Evolutionary conservation across 2,329 filamentous ascomycete species (phyloP), one percentile per base, ranked within the genome.

Genomic region (Sclerotinia subarctica): DNA sequence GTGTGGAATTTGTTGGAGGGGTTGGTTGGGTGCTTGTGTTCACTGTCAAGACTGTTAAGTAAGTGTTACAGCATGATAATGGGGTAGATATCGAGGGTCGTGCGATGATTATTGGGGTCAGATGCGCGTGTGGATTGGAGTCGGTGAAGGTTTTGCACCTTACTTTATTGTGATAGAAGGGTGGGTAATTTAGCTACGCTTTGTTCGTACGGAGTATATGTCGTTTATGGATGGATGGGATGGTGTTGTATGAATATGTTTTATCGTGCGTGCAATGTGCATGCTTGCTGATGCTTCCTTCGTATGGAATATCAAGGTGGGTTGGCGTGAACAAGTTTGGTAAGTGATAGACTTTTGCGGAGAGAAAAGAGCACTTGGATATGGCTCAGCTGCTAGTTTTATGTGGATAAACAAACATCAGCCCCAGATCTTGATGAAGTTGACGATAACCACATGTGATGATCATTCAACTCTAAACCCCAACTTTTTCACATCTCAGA

Each of bases 111-210:
- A 17, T 26, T 57, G 54, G 35, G 56, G 57, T 54, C 51, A 32
- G 42, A 59, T 46, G 56, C 8, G 42, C 6, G 42, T 29, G 57
- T 60, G 58, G 58, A 32, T 60, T 35, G 44, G 49, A 60, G 44
- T 60, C 58, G 44, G 58, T 60, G 58, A 60, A 26, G 5, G n/a
- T 15, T 11, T 32, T 35, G 17, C 29, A 19, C 51, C 19, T 10
- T 32, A 32, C 3, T 35, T 17, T 35, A 32, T 42, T 10, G 32
- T 44, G 19, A 29, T 29, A 21, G 24, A 59, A 26, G 57, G 21
- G 38, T 32, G 57, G 42, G 35, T 19, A 19, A 42, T 24, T 26
- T 42, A 21, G 32, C 6, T 26, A 58, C 38, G 35, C 54, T 58
- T 44, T 58, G 35, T 26, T 56, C 53, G 29, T 38, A 42, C 13